Conservation (phyloP, 441 rosid genomes). For the Flueggea neowawraea region DNA sequence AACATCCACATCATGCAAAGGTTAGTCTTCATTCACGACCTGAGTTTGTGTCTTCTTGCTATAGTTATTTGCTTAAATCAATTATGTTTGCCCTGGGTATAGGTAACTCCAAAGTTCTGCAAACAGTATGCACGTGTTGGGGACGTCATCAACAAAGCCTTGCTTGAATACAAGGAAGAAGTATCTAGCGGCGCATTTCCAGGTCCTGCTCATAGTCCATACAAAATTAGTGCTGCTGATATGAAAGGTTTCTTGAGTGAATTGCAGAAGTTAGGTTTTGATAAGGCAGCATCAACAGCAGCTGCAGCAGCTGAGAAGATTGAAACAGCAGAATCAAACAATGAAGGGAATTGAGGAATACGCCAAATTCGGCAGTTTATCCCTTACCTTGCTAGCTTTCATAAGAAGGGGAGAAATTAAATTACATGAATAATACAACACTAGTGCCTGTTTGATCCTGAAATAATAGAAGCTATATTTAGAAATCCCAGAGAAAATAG, state of each 20-base stretch:
- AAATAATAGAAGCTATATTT: too few relatives aligned
- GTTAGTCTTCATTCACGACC: slow-evolving; percentile 24
- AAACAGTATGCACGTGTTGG: slow-evolving; percentile 77
- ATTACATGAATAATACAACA: too few relatives aligned
- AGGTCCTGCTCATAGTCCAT: slow-evolving; percentile 72
- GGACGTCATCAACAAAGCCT: slow-evolving; percentile 68
- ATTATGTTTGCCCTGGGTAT: slow-evolving; percentile 3
- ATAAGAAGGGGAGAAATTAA: too few relatives aligned
- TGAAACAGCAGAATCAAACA: slow-evolving; percentile 3
- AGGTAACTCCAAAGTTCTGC: slow-evolving; percentile 98
- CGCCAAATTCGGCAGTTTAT: too few relatives aligned
- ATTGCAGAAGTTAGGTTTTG: slow-evolving; percentile 66
- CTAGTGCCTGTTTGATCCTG: too few relatives aligned
- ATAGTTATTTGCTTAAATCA: background rate
- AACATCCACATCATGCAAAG: slow-evolving; percentile 97
- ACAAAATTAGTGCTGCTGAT: slow-evolving; percentile 62
- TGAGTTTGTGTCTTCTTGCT: background rate
- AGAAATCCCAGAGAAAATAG: too few relatives aligned
- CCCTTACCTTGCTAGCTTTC: too few relatives aligned
- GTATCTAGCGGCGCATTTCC: slow-evolving; percentile 70
- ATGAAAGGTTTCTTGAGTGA: slow-evolving; percentile 52
- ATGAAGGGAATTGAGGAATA: background rate
- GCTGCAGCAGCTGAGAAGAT: slow-evolving; percentile 56
- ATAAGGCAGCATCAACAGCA: slow-evolving; percentile 69
- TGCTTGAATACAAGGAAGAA: slow-evolving; percentile 71